Evolutionary conservation across 306 rosid species (phyloP), one percentile per base, ranked within the genome.

Genomic region (Quercus alba): DNA sequence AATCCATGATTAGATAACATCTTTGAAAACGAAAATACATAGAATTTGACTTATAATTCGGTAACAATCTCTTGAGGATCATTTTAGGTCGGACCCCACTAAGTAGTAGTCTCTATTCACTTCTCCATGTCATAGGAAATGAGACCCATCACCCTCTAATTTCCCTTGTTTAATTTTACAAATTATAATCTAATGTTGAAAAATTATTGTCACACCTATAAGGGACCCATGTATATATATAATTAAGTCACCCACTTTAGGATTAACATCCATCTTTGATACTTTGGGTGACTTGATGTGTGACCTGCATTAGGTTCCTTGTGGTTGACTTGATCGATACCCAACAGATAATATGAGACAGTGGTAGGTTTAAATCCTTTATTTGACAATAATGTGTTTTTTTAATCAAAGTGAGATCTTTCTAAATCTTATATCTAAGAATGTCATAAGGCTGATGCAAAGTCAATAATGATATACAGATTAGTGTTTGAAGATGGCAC

Each of bases 51-150:
- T 84, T 73, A 49, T 73, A 70, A 78, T 77, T 81, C 70, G 51
- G 78, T 78, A 90, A 74, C 80, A 85, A 63, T 56, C 85, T 81
- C 55, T 85, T 61, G 67, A 75, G 21, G 79, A 75, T 72, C 88
- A 80, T 84, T 85, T 82, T 89, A 78, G 80, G 80, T 73, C 59
- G 90, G 93, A 84, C 83, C 88, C 94, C 89, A 86, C 82, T 77
- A 86, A 78, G 74, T 81, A 80, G 78, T 81, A 87, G 77, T 73
- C 82, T 81, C 72, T 72, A 30, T 80, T 75, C 77, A 55, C 61
- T 76, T 69, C 84, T 57, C 74, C 82, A 83, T 52, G 80, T 74
- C 84, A 56, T 85, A 67, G 75, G 78, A 82, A 78, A 86, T 51
- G 72, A 69, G 80, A 72, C 75, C 73, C 80, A 58, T 81, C 77